Evolutionary conservation across 768 basidiomycete species (phyloP).

Genomic region (Sporobolomyces pararoseus): DNA sequence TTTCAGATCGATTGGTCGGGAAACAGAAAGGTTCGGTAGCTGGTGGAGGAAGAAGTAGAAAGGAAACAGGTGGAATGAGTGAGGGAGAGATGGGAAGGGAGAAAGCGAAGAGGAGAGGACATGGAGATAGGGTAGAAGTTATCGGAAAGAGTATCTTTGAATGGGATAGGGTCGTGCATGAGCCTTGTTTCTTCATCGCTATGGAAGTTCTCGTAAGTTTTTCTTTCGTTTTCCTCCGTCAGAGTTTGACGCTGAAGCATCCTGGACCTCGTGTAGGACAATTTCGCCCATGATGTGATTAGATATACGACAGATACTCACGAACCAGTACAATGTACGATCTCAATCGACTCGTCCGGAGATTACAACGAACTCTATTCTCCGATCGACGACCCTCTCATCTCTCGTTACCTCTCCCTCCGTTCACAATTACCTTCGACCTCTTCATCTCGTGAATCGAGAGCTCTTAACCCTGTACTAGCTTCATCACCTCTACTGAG

Average conservation of each 20-base stretch:
- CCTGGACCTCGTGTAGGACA: constrained; percentile 62
- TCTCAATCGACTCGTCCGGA: constrained; percentile 71
- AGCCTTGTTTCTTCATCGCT: constrained; percentile 88
- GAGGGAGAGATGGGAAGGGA: constrained; percentile 14
- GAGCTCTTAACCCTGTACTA: constrained; percentile 46
- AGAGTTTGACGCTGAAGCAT: neutral
- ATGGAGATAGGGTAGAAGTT: constrained; percentile 59
- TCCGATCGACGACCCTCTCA: constrained; percentile 76
- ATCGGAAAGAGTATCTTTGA: constrained; percentile 77
- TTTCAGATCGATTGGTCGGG: constrained; percentile 70
- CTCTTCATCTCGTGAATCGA: constrained; percentile 53
- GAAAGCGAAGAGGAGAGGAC: constrained; percentile 33
- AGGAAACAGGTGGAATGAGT: constrained; percentile 3
- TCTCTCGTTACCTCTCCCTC: constrained; percentile 73
- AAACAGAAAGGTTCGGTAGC: constrained; percentile 56
- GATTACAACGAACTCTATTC: constrained; percentile 82
- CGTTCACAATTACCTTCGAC: constrained; percentile 51
- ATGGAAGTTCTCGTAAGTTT: constrained; percentile 66
- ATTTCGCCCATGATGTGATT: constrained; percentile 91
- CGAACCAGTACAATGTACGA: constrained; percentile 71
- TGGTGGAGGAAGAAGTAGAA: constrained; percentile 38
- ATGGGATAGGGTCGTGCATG: constrained; percentile 68
- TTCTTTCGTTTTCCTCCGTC: neutral
- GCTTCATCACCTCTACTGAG: constrained; percentile 54
- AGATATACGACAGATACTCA: constrained; percentile 79